A percentile compares a stretch with the other conserved stretches of the same genome.
Conservation (phyloP, 208 protist species). For the Endotrypanum monterogeii region DNA sequence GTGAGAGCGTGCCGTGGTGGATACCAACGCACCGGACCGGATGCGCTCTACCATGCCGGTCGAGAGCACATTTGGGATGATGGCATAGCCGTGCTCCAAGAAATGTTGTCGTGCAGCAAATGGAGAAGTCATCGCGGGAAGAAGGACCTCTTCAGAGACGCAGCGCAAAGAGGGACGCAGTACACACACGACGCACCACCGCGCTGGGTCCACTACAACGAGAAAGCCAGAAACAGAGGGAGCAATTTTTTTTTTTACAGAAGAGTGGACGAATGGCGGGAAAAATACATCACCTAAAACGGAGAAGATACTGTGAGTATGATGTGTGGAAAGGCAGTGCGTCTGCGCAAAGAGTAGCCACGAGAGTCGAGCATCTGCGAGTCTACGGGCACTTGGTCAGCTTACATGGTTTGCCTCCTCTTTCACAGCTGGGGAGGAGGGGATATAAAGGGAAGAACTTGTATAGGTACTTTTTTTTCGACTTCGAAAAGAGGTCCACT, state of each 20-base stretch:
- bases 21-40: conserved; percentile 38
- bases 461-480: not conserved
- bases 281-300: not conserved
- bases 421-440: not conserved
- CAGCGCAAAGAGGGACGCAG: not conserved
- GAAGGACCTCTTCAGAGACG: not conserved
- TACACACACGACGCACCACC: not conserved
- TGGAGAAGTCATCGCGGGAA: conserved; percentile 37
- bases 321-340: not conserved
- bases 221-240: not conserved
- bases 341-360: not conserved
- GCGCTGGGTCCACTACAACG: not conserved
- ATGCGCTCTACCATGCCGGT: conserved; percentile 37
- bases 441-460: too few relatives aligned
- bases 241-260: too few relatives aligned
- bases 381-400: not conserved
- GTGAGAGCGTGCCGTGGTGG: conserved; percentile 52
- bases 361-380: not conserved
- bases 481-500: not conserved
- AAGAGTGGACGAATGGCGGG: not conserved
- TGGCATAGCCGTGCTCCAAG: conserved; percentile 76
- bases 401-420: too few relatives aligned
- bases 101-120: conserved; percentile 73
- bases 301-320: not conserved
- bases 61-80: conserved; percentile 56